These are phyloP conservation scores for Cercospora citrullina DNA, from an alignment of 2,329 filamentous ascomycete genomes.

Conservation along the genomic window DNA sequence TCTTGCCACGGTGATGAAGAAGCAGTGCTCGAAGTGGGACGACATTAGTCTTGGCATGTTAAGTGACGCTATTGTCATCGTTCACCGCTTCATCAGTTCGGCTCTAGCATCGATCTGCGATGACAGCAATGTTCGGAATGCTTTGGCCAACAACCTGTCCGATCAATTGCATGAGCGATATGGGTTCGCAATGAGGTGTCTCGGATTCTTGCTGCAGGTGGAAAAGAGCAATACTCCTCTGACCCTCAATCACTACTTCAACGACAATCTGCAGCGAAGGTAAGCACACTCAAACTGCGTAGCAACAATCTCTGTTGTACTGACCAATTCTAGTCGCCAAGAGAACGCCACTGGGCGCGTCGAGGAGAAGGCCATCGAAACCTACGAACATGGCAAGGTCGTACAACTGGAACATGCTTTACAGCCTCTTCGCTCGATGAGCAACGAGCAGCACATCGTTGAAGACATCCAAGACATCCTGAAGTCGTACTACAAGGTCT, in stretches of 20 bases:
- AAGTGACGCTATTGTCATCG: slow-evolving; percentile 51
- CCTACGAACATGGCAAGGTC: neutral
- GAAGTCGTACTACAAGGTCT: slow-evolving; percentile 55
- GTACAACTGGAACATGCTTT: neutral
- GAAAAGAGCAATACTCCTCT: slow-evolving; percentile 50
- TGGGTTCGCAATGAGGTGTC: slow-evolving; percentile 50
- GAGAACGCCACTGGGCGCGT: neutral
- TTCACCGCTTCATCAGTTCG: slow-evolving; percentile 55
- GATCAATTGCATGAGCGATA: slow-evolving; percentile 53
- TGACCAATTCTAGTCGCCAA: neutral
- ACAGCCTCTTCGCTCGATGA: slow-evolving; percentile 32
- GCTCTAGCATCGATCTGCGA: slow-evolving; percentile 49
- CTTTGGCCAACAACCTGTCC: slow-evolving; percentile 49
- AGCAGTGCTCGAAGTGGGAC: slow-evolving; percentile 49
- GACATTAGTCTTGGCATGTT: slow-evolving; percentile 52
- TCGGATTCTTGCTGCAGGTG: slow-evolving; percentile 54
- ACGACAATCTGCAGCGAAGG: slow-evolving; percentile 45
- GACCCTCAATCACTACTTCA: slow-evolving; percentile 59
- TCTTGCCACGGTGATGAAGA: slow-evolving; percentile 40
- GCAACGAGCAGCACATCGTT: neutral
- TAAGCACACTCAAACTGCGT: neutral
- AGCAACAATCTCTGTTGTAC: neutral
- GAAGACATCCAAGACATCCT: slow-evolving; percentile 59
- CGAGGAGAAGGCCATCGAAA: neutral
- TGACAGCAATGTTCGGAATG: slow-evolving; percentile 46